Base-by-base conservation (phyloP, 2,329 filamentous ascomycete species). In the Paecilomyces sp. region DNA sequence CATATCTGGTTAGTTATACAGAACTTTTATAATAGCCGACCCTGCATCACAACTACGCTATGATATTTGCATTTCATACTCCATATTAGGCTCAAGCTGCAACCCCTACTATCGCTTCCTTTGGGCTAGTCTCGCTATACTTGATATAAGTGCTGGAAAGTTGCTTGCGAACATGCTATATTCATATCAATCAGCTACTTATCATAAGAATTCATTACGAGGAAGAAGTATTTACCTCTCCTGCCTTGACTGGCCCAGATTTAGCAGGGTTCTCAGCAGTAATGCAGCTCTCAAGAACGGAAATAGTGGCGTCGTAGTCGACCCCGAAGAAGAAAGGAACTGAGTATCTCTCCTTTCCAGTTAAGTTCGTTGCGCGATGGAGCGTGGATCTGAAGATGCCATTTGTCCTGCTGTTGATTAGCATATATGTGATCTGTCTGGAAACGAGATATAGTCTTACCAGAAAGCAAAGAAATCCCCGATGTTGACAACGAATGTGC, bases 291-390 rank as follows among this genome's bases (percentile, higher is more conserved):
- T 64, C 61, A 12, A 70, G 15, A 5, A 67, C 66, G 1, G 60
- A 58, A 64, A 71, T 63, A 63, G 76, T 69, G 0, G 65, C 61
- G 59, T 77, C 71, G 22, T 77, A 76, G 58, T 78, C 75, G 0
- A 77, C 72, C 0, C 69, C 70, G 60, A 75, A 77, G 65, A 78
- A 79, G 51, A 79, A 75, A 0, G 75, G 74, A 25, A 77, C 73
- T 3, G 70, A 73, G 58, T 76, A 77, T 0, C 76, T 64, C 62
- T 78, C 74, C 51, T 70, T 54, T 0, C 71, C 74, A 1, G 72
- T 73, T 7, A 71, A 57, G 61, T 78, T 78, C 52, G 75, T 75
- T 1, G 75, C 75, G 0, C 76, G 69, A 58, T 78, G 75, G 9
- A 74, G 60, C 13, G 75, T 77, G 1, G 72, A 75, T 54, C 71